Percentiles rank a stretch among this genome's conserved stretches.
Conservation (phyloP, 352 stramenopile species). For the Globisporangium parvum region DNA sequence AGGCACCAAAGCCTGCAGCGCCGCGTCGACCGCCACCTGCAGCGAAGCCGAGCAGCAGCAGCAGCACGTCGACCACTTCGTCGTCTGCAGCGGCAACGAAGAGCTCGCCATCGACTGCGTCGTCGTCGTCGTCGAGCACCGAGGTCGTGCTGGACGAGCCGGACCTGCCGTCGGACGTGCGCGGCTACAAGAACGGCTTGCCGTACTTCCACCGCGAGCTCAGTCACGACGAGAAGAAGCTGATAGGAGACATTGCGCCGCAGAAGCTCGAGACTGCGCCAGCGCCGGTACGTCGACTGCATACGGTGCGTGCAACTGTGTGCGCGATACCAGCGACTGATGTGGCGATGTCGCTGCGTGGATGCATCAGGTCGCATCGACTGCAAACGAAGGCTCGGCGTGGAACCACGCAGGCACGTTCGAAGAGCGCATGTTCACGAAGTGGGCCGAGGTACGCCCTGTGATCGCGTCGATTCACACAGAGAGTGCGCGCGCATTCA, state of each 20-base stretch:
- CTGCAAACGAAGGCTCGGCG: conserved; percentile 70
- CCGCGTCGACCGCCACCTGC: conserved; percentile 19
- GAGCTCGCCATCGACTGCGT: background rate
- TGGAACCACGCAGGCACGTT: conserved; percentile 93
- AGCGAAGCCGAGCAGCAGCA: background rate
- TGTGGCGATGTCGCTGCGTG: background rate
- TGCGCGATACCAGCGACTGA: background rate
- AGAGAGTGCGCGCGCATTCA: too few species aligned
- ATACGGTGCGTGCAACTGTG: background rate
- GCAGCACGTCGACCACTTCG: background rate
- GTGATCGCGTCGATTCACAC: background rate
- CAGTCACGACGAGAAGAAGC: conserved; percentile 91
- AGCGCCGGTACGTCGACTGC: conserved; percentile 13
- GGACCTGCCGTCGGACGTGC: conserved; percentile 50
- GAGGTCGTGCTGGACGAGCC: conserved; percentile 66
- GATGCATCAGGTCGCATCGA: conserved; percentile 10
- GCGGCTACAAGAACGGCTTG: conserved; percentile 81
- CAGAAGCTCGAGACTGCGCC: conserved; percentile 69
- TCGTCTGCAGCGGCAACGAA: conserved; percentile 1
- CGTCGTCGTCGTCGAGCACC: conserved; percentile 17
- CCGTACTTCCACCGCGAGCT: conserved; percentile 98
- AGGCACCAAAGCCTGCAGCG: conserved; percentile 44
- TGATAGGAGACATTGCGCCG: conserved; percentile 94
- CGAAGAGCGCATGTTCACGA: conserved; percentile 84
- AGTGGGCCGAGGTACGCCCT: conserved; percentile 60